Evolutionary conservation across 805 yeast genomes (phyloP).

Genomic region (Cyberlindnera petersonii): DNA sequence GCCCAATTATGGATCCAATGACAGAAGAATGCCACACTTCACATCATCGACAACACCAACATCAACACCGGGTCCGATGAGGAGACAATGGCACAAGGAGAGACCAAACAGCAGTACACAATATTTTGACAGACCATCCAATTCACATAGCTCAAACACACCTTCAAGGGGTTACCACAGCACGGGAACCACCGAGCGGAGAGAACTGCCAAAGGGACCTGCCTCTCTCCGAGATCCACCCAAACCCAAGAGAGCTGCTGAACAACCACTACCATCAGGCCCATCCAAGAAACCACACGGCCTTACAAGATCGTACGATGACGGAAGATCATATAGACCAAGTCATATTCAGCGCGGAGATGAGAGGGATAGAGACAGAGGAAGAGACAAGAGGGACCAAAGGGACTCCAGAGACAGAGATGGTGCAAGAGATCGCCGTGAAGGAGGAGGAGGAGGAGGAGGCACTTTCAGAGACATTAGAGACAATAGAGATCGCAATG

Average conservation of each 20-base stretch:
- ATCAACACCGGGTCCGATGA: neutral
- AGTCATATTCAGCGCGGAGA: neutral
- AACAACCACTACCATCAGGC: conserved; percentile 7
- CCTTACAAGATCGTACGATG: conserved; percentile 1
- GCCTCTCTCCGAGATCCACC: conserved; percentile 1
- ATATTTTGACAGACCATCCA: conserved; percentile 3
- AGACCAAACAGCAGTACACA: conserved; percentile 6
- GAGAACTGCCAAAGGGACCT: conserved; percentile 8
- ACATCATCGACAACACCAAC: neutral
- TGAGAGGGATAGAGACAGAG: conserved; percentile 2
- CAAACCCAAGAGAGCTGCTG: conserved; percentile 8
- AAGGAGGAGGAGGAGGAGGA: conserved; percentile 1
- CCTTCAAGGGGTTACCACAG: too few species aligned
- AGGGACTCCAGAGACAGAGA: conserved; percentile 6
- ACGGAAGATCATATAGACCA: conserved; percentile 12
- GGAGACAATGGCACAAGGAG: conserved; percentile 6
- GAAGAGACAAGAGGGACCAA: conserved; percentile 1
- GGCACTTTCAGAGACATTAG: conserved; percentile 3
- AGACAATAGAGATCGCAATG: neutral
- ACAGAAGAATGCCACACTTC: neutral
- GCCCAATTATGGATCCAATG: neutral
- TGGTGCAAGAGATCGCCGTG: neutral
- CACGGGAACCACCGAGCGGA: neutral
- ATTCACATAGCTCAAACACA: neutral
- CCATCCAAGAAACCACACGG: conserved; percentile 6